Conservation (phyloP, 2,329 filamentous ascomycete genomes). For the Harringtonia lauricola region DNA sequence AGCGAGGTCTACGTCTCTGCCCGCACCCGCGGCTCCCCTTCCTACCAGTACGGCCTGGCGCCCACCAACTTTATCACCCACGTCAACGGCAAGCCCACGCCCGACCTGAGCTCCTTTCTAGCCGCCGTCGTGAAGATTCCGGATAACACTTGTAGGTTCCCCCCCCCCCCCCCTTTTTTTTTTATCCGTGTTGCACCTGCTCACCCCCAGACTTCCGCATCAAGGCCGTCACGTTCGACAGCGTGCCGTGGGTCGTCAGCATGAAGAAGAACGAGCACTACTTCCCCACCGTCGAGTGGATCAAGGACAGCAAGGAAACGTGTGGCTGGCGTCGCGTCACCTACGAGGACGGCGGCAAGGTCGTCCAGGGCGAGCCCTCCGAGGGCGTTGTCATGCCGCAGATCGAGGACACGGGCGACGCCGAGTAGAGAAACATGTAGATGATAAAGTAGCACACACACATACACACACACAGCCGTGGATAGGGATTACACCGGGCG, state of each 20-base stretch:
- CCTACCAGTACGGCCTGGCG: constrained; percentile 83
- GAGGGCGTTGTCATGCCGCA: constrained; percentile 32
- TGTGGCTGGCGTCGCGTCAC: constrained; percentile 54
- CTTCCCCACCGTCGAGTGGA: constrained; percentile 61
- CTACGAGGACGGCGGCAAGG: constrained; percentile 44
- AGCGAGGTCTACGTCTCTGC: constrained; percentile 94
- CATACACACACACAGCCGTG: too few relatives aligned
- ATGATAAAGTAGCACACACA: background rate
- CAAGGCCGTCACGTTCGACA: constrained; percentile 96
- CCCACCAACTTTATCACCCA: constrained; percentile 97
- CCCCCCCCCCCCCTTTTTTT: background rate
- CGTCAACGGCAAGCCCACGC: constrained; percentile 81
- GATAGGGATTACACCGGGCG: too few relatives aligned
- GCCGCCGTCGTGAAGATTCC: constrained; percentile 75
- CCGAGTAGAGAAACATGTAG: constrained; percentile 18
- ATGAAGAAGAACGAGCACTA: constrained; percentile 99
- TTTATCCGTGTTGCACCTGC: background rate
- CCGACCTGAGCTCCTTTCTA: constrained; percentile 72
- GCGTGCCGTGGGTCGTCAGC: constrained; percentile 97
- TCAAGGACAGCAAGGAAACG: constrained; percentile 47
- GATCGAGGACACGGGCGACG: constrained; percentile 29
- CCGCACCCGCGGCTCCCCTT: constrained; percentile 68
- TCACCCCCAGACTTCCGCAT: constrained; percentile 66
- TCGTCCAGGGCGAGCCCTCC: constrained; percentile 40
- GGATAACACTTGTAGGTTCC: constrained; percentile 72